Base-by-base conservation (phyloP, 2,329 filamentous ascomycete genomes). In the Trichophyton simii region DNA sequence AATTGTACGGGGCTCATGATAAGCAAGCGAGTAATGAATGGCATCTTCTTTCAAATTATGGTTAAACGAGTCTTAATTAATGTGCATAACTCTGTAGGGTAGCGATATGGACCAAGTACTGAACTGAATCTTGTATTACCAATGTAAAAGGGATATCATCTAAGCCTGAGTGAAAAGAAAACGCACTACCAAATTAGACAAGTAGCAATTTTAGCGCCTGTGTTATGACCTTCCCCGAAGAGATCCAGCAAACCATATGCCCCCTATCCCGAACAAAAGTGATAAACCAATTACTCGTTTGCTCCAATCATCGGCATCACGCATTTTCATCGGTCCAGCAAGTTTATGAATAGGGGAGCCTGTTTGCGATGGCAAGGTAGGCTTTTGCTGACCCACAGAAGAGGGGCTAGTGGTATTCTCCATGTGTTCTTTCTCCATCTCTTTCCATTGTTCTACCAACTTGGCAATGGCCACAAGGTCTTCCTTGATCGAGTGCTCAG, bases 391-490 rank as follows among this genome's bases (percentile, higher is more conserved):
- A 2, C n/a, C 15, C 25, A 54, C 52, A 25, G 52, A 42, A 3
- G 62, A 57, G 34, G 63, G 15, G 8, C 61, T 42, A 25, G 61
- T 62, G 11, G 60, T 60, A 57, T 62, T 66, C 5, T 69, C 64
- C 20, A 69, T 65, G 62, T 71, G 71, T 52, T 72, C 70, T 50
- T 71, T 65, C 54, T 75, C 71, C n/a, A 71, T 71, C 57, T 67
- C 67, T 62, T 72, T 71, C 75, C 75, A 77, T 71, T 78, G 76
- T 72, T 88, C 74, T 36, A 83, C 80, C 66, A 86, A 76, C 59
- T 74, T 76, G 50, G 79, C 88, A 57, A 96, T 80, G n/a, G 86
- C 83, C 38, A 88, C 76, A 63, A 96, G 75, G 68, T 96, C 91
- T 67, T 91, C 86, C 64, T 77, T 77, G 73, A 83, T 78, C 22